Evolutionary conservation across 345 rosid genomes (phyloP).

Genomic region (Erucastrum elatum): DNA sequence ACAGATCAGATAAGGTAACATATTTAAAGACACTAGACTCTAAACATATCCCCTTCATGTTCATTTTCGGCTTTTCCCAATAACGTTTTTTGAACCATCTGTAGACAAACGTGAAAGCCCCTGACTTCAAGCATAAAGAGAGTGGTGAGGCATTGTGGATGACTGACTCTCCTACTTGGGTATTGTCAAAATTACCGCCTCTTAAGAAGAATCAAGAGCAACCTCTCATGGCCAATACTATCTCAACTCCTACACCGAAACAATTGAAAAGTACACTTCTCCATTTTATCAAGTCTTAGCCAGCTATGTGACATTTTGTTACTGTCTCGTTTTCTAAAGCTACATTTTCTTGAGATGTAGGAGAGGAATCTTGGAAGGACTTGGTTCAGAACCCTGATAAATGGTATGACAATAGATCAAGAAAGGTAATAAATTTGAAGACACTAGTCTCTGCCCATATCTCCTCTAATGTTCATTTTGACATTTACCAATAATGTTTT

Average conservation of each 20-base stretch:
- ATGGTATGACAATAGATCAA: conserved; percentile 80
- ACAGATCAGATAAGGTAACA: conserved; percentile 59
- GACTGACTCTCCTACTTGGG: conserved; percentile 56
- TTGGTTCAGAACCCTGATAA: conserved; percentile 59
- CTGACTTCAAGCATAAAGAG: conserved; percentile 77
- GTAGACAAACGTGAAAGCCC: conserved; percentile 48
- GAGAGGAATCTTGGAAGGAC: conserved; percentile 67
- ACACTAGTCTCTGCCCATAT: conserved; percentile 4
- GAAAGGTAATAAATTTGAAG: conserved; percentile 51
- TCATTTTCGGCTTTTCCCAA: conserved; percentile 6
- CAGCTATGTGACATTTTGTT: background rate
- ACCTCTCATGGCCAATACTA: background rate
- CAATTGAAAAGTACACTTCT: conserved; percentile 11
- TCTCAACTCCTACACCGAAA: conserved; percentile 2
- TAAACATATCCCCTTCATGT: background rate
- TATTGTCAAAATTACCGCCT: conserved; percentile 55
- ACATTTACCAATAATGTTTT: conserved; percentile 22
- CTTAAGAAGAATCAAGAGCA: conserved; percentile 35
- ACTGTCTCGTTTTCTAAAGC: background rate
- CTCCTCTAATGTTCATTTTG: background rate
- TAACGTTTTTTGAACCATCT: background rate
- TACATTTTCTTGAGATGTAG: conserved; percentile 39
- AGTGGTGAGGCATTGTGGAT: conserved; percentile 66
- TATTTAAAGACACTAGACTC: conserved; percentile 5
- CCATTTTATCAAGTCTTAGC: background rate